Evolutionary conservation across 139 green algal species (phyloP), one percentile per base, ranked within the genome.

Genomic region (Microglena sp.): DNA sequence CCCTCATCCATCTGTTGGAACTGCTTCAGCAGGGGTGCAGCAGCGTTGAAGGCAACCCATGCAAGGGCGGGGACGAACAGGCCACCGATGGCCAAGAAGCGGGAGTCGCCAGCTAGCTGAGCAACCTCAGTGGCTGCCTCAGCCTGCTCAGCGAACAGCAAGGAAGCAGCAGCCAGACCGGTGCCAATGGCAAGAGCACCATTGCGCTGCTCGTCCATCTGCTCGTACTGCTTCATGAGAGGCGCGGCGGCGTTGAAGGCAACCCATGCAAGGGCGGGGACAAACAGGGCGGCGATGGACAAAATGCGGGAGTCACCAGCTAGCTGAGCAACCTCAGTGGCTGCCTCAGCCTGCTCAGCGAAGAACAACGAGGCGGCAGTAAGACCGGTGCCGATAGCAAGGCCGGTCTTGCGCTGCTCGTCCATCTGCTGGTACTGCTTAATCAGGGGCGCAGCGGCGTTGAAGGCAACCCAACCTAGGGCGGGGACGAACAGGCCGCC

Each of bases 41-140:
- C 45, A 35, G 91, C 91, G 84, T 94, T 94, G 72, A 92, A 90
- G 11, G 58, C 70, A 60, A 92, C 87, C 87, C 86, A 87, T 29
- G 60, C 78, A 0, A 87, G 22, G 1, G 59, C 78, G 32, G 81
- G 81, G 27, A 84, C 63, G 8, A 82, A 67, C 30, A 82, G 63
- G 30, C 69, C 72, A 2, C 24, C 29, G 0, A 93, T 75, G 53
- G 78, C 72, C 28, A 43, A 43, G 2, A 86, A n/a, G 5, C 88
- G 76, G 74, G 76, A 79, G 76, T 95, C 85, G 33, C 34, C 60
- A 31, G 90, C 89, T 24, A 96, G 60, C 55, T 85, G 67, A 2
- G 78, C 73, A 74, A 95, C 84, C 43, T 76, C 77, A 45, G 74
- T 77, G 2, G 84, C 81, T 8, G 87, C 87, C 28, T 87, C 67